Base-by-base conservation (phyloP, 1,284 basidiomycete genomes). In the Kwoniella shivajii region DNA sequence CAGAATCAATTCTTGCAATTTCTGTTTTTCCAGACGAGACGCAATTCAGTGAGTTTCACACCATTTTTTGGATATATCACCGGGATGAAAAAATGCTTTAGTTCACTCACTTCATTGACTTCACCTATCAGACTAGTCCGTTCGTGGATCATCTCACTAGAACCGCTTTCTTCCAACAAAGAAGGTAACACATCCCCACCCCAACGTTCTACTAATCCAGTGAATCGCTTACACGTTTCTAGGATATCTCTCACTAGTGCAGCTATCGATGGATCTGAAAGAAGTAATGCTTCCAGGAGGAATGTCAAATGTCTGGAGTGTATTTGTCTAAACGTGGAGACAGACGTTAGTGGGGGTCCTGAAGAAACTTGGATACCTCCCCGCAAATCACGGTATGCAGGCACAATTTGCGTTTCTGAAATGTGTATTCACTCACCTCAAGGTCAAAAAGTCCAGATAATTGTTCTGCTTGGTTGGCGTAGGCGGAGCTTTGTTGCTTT, bases 181-280 rank as follows among this genome's bases (percentile, higher is more conserved):
- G 87, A 88, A 10, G 92, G 92, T 1, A 94, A 79, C 3, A 94
- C 85, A 69, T 94, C 90, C 0, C 90, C 92, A n/a, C 89, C 89
- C 92, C 92, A 95, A 45, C 90, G 80, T 75, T 93, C 91, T 0
- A 93, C 84, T 57, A 90, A 84, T 7, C 85, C 89, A 14, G 87
- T 88, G 67, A 95, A 91, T 7, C 85, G 82, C 70, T 90, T 89
- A 72, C 90, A 94, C 3, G 87, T 81, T 61, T 90, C 88, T 49
- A 94, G 80, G 52, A 93, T 86, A 39, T 85, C 81, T 13, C 86
- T 84, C 30, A 92, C 80, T 41, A 86, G 84, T 1, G 83, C 75
- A 6, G 86, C 85, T 14, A 90, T 78, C 1, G 82, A 78, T 0
- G 84, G 72, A 63, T 91, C 88, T 2, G 87, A 84, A 33, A 95